Conservation (phyloP, 495 filamentous ascomycete genomes). For the Apodospora peruviana region DNA sequence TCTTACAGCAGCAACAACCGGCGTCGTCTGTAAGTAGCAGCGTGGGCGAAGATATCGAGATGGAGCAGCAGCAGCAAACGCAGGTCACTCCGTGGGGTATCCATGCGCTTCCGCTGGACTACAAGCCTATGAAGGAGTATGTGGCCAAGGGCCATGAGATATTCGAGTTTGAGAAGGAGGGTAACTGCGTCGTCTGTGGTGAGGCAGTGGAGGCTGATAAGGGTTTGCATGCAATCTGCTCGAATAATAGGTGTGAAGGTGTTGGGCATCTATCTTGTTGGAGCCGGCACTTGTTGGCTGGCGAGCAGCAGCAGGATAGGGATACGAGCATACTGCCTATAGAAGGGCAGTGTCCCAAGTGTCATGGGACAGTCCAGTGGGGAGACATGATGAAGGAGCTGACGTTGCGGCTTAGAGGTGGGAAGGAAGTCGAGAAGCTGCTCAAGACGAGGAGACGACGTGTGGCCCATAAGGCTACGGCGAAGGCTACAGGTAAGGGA, state of each 20-base stretch:
- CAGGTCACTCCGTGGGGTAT: constrained; percentile 35
- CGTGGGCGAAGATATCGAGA: not conserved
- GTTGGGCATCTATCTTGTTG: constrained; percentile 75
- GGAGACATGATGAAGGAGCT: constrained; percentile 74
- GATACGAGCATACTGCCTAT: constrained; percentile 56
- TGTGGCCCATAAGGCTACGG: constrained; percentile 17
- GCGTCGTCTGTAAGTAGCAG: not conserved
- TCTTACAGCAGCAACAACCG: not conserved
- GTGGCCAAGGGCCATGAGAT: constrained; percentile 65
- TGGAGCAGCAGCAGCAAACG: constrained; percentile 3
- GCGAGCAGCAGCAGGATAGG: constrained; percentile 8
- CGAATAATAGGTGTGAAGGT: constrained; percentile 57
- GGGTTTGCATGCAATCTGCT: constrained; percentile 64
- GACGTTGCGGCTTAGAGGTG: constrained; percentile 61
- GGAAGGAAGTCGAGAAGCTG: constrained; percentile 58
- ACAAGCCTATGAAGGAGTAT: constrained; percentile 57
- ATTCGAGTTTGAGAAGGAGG: constrained; percentile 52
- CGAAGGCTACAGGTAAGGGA: not conserved
- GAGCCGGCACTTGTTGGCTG: constrained; percentile 54
- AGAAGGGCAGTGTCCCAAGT: constrained; percentile 67
- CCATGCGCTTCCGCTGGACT: constrained; percentile 59
- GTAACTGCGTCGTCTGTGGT: constrained; percentile 60
- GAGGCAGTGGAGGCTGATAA: constrained; percentile 37
- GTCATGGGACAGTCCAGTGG: constrained; percentile 61
- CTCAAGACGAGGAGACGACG: constrained; percentile 49